phyloP scores from a whole-genome alignment of 345 rosid species.

The Brassica nigra region DNA sequence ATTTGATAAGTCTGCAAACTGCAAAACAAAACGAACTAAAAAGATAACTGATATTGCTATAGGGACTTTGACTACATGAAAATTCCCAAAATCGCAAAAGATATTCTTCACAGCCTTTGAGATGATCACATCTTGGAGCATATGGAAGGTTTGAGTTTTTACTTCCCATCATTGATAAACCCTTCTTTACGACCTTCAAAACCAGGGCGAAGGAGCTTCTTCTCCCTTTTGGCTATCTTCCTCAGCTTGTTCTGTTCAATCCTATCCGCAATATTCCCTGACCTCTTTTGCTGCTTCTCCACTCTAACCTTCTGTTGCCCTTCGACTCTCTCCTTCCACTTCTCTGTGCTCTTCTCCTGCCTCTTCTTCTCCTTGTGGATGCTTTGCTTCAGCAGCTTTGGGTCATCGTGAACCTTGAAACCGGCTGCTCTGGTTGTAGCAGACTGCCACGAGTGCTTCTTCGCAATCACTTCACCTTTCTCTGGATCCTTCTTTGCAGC shows the following conservation, averaged over 20 bases:
- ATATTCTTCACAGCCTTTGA: slow-evolving; percentile 23
- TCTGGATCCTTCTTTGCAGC: slow-evolving; percentile 78
- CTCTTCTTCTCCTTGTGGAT: slow-evolving; percentile 69
- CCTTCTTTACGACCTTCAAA: slow-evolving; percentile 81
- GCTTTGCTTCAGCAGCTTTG: slow-evolving; percentile 74
- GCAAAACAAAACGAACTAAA: not conserved
- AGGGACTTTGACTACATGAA: slow-evolving; percentile 19
- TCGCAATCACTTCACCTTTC: slow-evolving; percentile 61
- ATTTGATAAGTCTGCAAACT: not conserved
- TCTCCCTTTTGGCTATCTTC: slow-evolving; percentile 82
- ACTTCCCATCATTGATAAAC: slow-evolving; percentile 43
- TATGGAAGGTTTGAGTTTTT: slow-evolving; percentile 8
- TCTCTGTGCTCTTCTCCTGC: slow-evolving; percentile 73
- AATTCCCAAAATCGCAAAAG: slow-evolving; percentile 3
- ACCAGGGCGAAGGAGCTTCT: slow-evolving; percentile 85
- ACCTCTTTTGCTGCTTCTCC: slow-evolving; percentile 76
- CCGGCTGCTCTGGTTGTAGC: slow-evolving; percentile 84
- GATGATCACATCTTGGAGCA: slow-evolving; percentile 25
- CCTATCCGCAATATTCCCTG: slow-evolving; percentile 69
- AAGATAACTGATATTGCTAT: not conserved
- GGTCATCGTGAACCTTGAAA: slow-evolving; percentile 80
- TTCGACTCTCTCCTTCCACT: slow-evolving; percentile 84
- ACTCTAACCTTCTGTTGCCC: slow-evolving; percentile 59
- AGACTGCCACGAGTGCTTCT: slow-evolving; percentile 73
- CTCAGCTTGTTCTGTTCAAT: slow-evolving; percentile 71